Evolutionary conservation across 768 basidiomycete genomes (phyloP).

Genomic region (Naganishia friedmannii): DNA sequence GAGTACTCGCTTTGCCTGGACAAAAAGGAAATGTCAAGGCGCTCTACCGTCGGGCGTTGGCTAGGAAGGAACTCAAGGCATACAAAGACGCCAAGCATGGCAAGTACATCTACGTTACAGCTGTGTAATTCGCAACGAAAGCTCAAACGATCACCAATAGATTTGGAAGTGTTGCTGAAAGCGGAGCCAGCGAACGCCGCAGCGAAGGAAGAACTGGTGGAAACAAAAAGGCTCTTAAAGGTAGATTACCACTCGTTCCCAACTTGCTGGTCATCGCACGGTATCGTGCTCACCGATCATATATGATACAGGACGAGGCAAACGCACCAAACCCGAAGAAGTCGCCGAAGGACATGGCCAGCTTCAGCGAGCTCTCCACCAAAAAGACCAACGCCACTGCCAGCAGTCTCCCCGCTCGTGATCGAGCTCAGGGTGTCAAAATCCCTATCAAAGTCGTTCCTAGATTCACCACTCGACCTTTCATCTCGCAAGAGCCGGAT

Average conservation of each 20-base stretch:
- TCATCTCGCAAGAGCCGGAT: background rate
- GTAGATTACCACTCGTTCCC: constrained; percentile 9
- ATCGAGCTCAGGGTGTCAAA: constrained; percentile 9
- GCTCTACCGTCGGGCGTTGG: constrained; percentile 73
- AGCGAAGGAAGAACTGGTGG: constrained; percentile 64
- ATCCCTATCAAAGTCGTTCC: constrained; percentile 27
- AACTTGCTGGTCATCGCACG: background rate
- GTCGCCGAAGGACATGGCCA: background rate
- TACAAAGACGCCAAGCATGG: constrained; percentile 63
- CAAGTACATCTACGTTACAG: constrained; percentile 44
- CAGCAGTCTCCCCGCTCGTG: background rate
- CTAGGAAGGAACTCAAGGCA: constrained; percentile 57
- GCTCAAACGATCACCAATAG: constrained; percentile 52
- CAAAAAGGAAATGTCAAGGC: constrained; percentile 68
- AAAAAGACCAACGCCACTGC: background rate
- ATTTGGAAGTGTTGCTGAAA: constrained; percentile 61
- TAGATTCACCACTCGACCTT: constrained; percentile 18
- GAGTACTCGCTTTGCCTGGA: constrained; percentile 59
- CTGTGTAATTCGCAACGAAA: background rate
- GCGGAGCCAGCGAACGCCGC: constrained; percentile 66
- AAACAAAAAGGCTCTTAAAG: constrained; percentile 52
- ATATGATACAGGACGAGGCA: background rate
- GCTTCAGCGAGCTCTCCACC: constrained; percentile 1
- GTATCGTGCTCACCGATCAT: background rate
- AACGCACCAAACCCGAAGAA: constrained; percentile 12